Base-by-base conservation (phyloP, 345 rosid species). In the Populus tremula region DNA sequence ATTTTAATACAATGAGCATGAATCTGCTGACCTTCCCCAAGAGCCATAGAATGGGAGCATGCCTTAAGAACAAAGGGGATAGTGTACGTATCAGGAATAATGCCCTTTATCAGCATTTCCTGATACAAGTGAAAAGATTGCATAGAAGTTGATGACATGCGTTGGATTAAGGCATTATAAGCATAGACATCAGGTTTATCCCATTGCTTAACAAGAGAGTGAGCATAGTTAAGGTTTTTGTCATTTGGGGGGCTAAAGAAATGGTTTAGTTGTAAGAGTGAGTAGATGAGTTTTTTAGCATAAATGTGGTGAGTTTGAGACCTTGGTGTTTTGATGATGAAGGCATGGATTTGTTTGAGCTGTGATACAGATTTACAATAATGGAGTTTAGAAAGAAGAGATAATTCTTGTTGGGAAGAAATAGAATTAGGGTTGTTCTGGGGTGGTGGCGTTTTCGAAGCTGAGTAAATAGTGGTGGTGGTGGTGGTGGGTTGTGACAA, bases 51-150 rank as follows among this genome's bases (percentile, higher is more conserved):
- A 8, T 38, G 67, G 2, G 87, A 73, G 71, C 88, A 85, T 11
- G 87, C 84, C 81, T 85, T 86, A 75, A 89, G 88, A 69, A 87
- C 80, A 70, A 76, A 83, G 10, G 90, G 90, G 2, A 86, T 20
- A 2, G 89, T 89, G 73, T 84, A 85, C 47, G 78, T 75, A 69
- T 81, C 79, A 25, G 92, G 88, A 39, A 67, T 9, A 18, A 87
- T 80, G 29, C 85, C 85, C 49, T 74, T 35, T 7, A 43, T 18
- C 2, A 89, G 71, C 86, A 89, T 84, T 67, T 86, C 85, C 35
- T 62, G 61, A 65, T 79, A 87, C 27, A 87, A 27, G 1, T 41
- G 56, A 21, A 74, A 47, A 5, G 84, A 33, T 17, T 59, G 85
- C 78, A 70, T 83, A 41, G 61, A 59, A 75, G 6, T 64, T 13